These are phyloP conservation scores for Artemisia argyi DNA, from an alignment of 129 eudicot genomes.

Conservation along the genomic window DNA sequence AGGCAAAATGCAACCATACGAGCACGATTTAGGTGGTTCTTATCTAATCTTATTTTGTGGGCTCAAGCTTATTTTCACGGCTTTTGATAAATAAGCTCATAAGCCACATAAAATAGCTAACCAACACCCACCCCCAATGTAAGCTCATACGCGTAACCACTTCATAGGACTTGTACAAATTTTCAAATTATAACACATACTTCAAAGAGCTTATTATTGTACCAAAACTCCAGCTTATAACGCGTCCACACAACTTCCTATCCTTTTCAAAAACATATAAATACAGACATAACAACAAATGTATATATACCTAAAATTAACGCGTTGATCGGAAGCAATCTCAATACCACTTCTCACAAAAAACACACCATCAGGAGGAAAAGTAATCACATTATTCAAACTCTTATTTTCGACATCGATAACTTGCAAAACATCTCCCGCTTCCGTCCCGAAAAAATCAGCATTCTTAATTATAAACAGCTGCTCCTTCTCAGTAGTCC, in stretches of 20 bases:
- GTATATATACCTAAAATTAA: slow-evolving; percentile 62
- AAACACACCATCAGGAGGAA: slow-evolving; percentile 91
- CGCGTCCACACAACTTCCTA: too few species aligned
- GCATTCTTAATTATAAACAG: slow-evolving; percentile 76
- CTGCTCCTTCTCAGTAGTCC: slow-evolving; percentile 98
- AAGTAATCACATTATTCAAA: slow-evolving; percentile 82
- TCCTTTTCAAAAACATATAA: background rate
- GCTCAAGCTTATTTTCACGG: background rate
- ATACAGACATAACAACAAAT: background rate
- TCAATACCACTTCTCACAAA: slow-evolving; percentile 77
- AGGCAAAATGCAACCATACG: background rate
- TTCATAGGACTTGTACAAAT: too few species aligned
- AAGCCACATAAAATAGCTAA: too few species aligned
- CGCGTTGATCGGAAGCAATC: slow-evolving; percentile 74
- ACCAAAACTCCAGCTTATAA: too few species aligned
- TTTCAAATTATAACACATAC: too few species aligned
- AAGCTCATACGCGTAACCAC: too few species aligned
- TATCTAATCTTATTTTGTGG: background rate
- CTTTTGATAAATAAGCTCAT: too few species aligned
- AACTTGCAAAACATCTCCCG: slow-evolving; percentile 93
- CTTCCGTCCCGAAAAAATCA: slow-evolving; percentile 57
- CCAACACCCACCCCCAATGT: too few species aligned
- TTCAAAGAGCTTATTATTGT: too few species aligned
- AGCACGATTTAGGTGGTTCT: too few species aligned
- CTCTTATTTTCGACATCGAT: slow-evolving; percentile 67